These are phyloP conservation scores for Lachancea quebecensis DNA, from an alignment of 805 yeast species.

Conservation along the genomic window DNA sequence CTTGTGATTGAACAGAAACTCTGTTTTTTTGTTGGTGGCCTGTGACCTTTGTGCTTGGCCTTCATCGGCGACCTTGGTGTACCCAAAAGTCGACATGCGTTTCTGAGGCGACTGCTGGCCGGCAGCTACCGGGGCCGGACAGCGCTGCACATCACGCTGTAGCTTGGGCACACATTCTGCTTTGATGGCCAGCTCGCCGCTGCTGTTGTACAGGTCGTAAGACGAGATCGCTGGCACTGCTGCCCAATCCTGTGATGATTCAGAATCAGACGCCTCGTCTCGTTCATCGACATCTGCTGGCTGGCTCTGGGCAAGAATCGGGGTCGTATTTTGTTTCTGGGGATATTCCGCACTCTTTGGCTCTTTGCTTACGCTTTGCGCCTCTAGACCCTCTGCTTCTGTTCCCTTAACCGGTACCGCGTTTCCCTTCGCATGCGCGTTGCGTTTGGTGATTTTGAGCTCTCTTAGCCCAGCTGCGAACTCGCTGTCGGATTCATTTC, in stretches of 20 bases:
- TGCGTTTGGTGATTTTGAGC: slow-evolving; percentile 16
- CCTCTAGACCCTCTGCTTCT: neutral
- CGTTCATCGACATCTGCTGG: neutral
- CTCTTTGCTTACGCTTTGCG: neutral
- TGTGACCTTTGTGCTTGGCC: slow-evolving; percentile 74
- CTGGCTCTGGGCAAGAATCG: neutral
- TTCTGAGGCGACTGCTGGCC: slow-evolving; percentile 3
- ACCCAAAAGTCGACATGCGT: slow-evolving; percentile 44
- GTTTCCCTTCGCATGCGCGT: neutral
- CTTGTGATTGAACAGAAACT: slow-evolving; percentile 43
- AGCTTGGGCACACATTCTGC: neutral
- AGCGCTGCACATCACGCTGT: too few relatives aligned
- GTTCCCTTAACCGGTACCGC: neutral
- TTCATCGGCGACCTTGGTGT: slow-evolving; percentile 82
- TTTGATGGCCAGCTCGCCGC: slow-evolving; percentile 47
- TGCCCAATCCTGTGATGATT: slow-evolving; percentile 60
- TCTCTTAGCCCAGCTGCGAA: slow-evolving; percentile 24
- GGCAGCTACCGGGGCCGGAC: neutral
- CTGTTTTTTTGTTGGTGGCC: slow-evolving; percentile 47
- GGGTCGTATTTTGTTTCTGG: neutral
- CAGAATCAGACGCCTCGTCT: slow-evolving; percentile 18
- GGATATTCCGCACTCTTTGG: neutral
- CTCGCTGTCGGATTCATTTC: slow-evolving; percentile 22
- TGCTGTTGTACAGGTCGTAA: slow-evolving; percentile 71
- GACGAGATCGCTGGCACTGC: slow-evolving; percentile 79